These are phyloP conservation scores for Dioszegia aurantiaca DNA, from an alignment of 768 basidiomycete species.

Conservation along the genomic window DNA sequence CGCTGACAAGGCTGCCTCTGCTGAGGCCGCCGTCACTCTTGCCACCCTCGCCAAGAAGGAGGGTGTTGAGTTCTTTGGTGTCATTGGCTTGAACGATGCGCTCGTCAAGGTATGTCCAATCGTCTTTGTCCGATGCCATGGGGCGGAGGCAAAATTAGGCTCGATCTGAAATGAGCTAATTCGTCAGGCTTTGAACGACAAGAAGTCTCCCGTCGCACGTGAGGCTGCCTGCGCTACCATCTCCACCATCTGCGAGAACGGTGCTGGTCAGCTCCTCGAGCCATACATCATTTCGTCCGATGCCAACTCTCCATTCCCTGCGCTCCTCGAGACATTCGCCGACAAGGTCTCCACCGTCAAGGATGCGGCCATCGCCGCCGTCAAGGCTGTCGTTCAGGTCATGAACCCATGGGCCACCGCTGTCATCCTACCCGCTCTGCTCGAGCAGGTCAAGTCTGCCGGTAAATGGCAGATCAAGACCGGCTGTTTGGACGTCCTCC, in stretches of 20 bases:
- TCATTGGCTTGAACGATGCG: slow-evolving; percentile 69
- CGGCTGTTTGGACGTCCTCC: slow-evolving; percentile 73
- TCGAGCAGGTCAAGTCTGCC: slow-evolving; percentile 88
- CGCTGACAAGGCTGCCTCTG: slow-evolving; percentile 78
- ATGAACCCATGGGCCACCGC: slow-evolving; percentile 87
- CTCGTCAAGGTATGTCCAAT: slow-evolving; percentile 59
- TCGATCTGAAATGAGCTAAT: background rate
- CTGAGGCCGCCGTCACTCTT: slow-evolving; percentile 66
- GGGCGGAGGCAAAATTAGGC: slow-evolving; percentile 9
- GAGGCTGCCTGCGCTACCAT: slow-evolving; percentile 80
- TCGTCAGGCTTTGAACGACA: slow-evolving; percentile 75
- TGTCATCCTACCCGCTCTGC: slow-evolving; percentile 78
- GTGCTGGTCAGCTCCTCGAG: slow-evolving; percentile 77
- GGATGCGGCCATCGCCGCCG: slow-evolving; percentile 78
- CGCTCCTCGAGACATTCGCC: slow-evolving; percentile 85
- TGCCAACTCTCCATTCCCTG: slow-evolving; percentile 68
- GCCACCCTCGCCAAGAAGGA: slow-evolving; percentile 76
- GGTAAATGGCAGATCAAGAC: slow-evolving; percentile 98
- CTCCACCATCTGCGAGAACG: slow-evolving; percentile 63
- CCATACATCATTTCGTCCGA: slow-evolving; percentile 76
- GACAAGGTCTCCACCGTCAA: slow-evolving; percentile 90
- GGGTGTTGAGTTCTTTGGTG: slow-evolving; percentile 71
- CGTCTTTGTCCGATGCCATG: background rate
- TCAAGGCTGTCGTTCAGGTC: slow-evolving; percentile 67
- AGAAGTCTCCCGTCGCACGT: slow-evolving; percentile 87